Conservation (phyloP, 805 yeast genomes). For the Grigorovia jiainica region DNA sequence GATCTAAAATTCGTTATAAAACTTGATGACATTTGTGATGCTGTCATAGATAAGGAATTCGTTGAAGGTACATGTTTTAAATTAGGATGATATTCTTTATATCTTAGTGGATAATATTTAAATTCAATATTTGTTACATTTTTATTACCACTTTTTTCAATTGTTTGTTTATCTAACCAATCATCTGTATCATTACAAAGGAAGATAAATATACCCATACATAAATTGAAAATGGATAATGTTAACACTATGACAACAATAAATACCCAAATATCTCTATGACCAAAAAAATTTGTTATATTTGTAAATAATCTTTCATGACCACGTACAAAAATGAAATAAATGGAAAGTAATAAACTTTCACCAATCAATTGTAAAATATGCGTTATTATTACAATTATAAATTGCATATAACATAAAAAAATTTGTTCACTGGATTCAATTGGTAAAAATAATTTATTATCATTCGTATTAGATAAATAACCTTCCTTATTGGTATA, state of each 20-base stretch:
- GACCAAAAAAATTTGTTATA: constrained; percentile 28
- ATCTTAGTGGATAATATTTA: constrained; percentile 1
- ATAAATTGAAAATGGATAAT: constrained; percentile 16
- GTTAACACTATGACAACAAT: constrained; percentile 27
- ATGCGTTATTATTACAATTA: background rate
- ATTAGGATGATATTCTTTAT: background rate
- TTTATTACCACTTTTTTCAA: background rate
- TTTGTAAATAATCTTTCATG: constrained; percentile 26
- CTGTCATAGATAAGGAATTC: constrained; percentile 1
- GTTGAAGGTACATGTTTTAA: background rate
- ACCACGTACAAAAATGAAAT: constrained; percentile 34
- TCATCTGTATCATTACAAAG: constrained; percentile 20
- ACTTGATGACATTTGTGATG: constrained; percentile 1
- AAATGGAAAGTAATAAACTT: constrained; percentile 29
- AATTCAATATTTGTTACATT: constrained; percentile 1
- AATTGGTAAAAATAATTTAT: background rate
- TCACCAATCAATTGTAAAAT: constrained; percentile 23
- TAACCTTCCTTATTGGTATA: constrained; percentile 1
- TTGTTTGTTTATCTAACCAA: constrained; percentile 1
- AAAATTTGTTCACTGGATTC: background rate
- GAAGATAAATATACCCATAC: constrained; percentile 13
- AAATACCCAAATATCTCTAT: constrained; percentile 24
- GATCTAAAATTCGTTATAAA: background rate
- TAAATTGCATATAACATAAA: constrained; percentile 2
- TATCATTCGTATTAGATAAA: background rate